Evolutionary conservation across 2,329 filamentous ascomycete genomes (phyloP).

Genomic region (Paraphoma sp.): DNA sequence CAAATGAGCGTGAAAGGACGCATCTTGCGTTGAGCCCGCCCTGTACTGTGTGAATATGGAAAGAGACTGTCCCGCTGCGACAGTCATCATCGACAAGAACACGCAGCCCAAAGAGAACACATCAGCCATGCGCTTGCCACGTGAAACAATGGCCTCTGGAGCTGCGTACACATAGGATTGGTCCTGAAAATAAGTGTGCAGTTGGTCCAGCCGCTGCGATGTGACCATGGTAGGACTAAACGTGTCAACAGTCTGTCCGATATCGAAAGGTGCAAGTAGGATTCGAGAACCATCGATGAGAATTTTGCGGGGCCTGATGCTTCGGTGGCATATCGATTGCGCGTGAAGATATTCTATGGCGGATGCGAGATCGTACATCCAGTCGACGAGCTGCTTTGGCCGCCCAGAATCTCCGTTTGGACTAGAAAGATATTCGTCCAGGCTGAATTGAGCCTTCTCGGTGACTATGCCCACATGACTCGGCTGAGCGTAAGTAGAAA

Average conservation of each 20-base stretch:
- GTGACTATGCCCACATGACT: conserved; percentile 46
- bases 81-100: conserved; percentile 49
- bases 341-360: conserved; percentile 48
- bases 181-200: conserved; percentile 40
- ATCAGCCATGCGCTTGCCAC: conserved; percentile 46
- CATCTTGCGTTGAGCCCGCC: conserved; percentile 42
- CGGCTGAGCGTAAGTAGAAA: conserved; percentile 48
- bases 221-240: conserved; percentile 37
- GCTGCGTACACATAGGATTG: conserved; percentile 48
- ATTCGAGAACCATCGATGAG: conserved; percentile 45
- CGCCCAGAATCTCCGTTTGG: conserved; percentile 38
- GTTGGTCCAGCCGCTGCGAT: conserved; percentile 38
- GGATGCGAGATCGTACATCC: conserved; percentile 50
- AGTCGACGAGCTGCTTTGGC: conserved; percentile 45
- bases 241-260: conserved; percentile 34
- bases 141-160: conserved; percentile 46
- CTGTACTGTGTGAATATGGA: conserved; percentile 44
- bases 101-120: conserved; percentile 50
- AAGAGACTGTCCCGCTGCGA: conserved; percentile 44
- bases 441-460: conserved; percentile 40
- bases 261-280: conserved; percentile 46
- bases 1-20: conserved; percentile 49
- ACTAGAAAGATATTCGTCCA: conserved; percentile 47
- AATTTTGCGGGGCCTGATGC: conserved; percentile 49
- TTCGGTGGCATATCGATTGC: conserved; percentile 45